phyloP scores from a whole-genome alignment of 352 stramenopile species.

The Thalassiosira delicatula region DNA sequence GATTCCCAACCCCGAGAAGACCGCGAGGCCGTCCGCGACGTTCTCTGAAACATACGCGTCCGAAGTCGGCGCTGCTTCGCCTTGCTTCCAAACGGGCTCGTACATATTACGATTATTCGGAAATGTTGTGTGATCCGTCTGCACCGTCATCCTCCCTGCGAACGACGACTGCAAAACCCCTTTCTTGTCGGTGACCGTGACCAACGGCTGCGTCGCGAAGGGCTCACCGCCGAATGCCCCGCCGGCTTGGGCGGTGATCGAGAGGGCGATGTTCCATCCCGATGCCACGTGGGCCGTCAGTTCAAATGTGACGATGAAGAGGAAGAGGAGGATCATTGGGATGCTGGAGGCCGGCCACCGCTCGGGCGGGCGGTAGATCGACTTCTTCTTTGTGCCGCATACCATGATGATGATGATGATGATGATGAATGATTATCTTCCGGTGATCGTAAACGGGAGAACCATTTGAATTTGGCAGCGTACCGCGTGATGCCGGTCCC shows the following conservation, averaged over 20 bases:
- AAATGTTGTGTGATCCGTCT: slow-evolving; percentile 19
- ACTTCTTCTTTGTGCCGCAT: too few relatives aligned
- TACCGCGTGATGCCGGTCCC: too few relatives aligned
- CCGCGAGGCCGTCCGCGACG: slow-evolving; percentile 36
- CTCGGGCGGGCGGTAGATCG: too few relatives aligned
- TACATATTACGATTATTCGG: slow-evolving; percentile 28
- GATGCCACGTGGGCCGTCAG: neutral
- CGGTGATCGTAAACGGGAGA: too few relatives aligned
- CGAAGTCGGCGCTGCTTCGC: slow-evolving; percentile 10
- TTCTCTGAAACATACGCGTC: slow-evolving; percentile 40
- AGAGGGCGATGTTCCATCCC: slow-evolving; percentile 63
- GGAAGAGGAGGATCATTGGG: too few relatives aligned
- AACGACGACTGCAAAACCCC: slow-evolving; percentile 58
- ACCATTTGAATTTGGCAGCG: too few relatives aligned
- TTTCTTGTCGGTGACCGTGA: slow-evolving; percentile 56
- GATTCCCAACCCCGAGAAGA: slow-evolving; percentile 61
- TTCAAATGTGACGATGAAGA: slow-evolving; percentile 17
- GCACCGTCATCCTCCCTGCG: slow-evolving; percentile 52
- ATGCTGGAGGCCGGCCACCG: too few relatives aligned
- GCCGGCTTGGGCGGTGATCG: slow-evolving; percentile 43
- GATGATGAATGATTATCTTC: too few relatives aligned
- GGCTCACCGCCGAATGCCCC: slow-evolving; percentile 53
- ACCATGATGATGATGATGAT: too few relatives aligned
- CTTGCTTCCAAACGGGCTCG: slow-evolving; percentile 35
- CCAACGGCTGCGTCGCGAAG: slow-evolving; percentile 56